Evolutionary conservation across 345 rosid species (phyloP).

Genomic region (Lepidium aucheri): DNA sequence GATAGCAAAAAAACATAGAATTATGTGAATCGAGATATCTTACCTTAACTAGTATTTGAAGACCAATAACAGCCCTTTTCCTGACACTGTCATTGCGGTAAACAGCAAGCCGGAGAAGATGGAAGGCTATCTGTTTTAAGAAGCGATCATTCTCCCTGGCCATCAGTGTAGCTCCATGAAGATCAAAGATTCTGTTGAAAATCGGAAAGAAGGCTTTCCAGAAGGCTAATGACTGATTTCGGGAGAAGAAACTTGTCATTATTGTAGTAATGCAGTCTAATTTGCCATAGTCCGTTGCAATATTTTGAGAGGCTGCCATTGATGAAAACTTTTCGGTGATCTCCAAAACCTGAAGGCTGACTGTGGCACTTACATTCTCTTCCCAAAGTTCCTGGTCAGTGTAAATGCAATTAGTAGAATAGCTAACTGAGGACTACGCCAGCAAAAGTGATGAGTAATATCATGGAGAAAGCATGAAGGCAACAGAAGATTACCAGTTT

Average conservation of each 20-base stretch:
- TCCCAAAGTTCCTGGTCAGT: constrained; percentile 94
- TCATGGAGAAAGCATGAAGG: not conserved
- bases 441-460: not conserved
- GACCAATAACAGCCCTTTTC: constrained; percentile 91
- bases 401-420: constrained; percentile 9
- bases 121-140: constrained; percentile 94
- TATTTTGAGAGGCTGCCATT: constrained; percentile 83
- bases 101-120: constrained; percentile 92
- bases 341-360: constrained; percentile 97
- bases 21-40: constrained; percentile 20
- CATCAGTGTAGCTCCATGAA: constrained; percentile 94
- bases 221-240: constrained; percentile 85
- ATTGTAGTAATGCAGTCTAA: constrained; percentile 90
- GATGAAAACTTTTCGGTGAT: constrained; percentile 75
- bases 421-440: constrained; percentile 5
- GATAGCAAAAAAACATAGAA: constrained; percentile 6
- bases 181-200: constrained; percentile 67
- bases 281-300: constrained; percentile 96
- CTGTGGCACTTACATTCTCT: constrained; percentile 96
- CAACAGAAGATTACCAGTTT: constrained; percentile 49
- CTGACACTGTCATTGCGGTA: constrained; percentile 90
- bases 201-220: constrained; percentile 88
- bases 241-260: constrained; percentile 79
- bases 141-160: constrained; percentile 99
- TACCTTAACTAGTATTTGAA: constrained; percentile 92